Base-by-base conservation (phyloP, 495 filamentous ascomycete genomes). In the Penicillium diatomitis region DNA sequence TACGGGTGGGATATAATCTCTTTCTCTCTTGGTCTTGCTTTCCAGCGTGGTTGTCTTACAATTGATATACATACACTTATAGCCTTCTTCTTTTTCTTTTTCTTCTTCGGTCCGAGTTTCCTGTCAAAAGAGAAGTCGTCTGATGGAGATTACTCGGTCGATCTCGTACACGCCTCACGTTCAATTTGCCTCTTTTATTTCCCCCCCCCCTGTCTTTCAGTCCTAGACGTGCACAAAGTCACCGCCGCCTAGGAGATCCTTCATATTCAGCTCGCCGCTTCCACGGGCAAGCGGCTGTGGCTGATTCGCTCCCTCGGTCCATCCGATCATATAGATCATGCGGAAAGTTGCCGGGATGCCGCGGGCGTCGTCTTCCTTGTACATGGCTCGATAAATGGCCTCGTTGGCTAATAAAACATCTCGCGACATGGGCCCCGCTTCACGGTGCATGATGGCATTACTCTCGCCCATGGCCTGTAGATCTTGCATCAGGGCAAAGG, bases 291-390 rank as follows among this genome's bases (percentile, higher is more conserved):
- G 66, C 32, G 94, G 90, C 69, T 90, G 70, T 39, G 79, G 67
- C 69, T 96, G 90, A 42, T 82, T 76, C 30, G 76, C 73, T 0
- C 85, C 84, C 56, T 91, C 87, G 65, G 91, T 94, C 94, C 94
- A 99, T 11, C 94, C 94, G 70, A 99, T 97, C 89, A 97, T 91
- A 62, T 87, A 92, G 46, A 96, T 94, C 52, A 92, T 73, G 48
- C 87, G 76, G 62, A 91, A 96, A n/a, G 90, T 96, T 6, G 90
- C 90, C 3, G 90, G 90, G 48, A 95, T 70, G 0, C 65, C 82
- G 10, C 85, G 80, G 44, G 87, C 71, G 44, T 75, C 75, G n/a
- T 74, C 82, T 47, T 80, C 73, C 55, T 78, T 78, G 68, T 99
- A 88, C 49, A 99, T 61, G 64, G 83, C 79, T 29, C 82, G 75